Percentiles rank a stretch among this genome's conserved stretches.
These are phyloP conservation scores for Purshia tridentata DNA, from an alignment of 306 rosid species.

Conservation along the genomic window DNA sequence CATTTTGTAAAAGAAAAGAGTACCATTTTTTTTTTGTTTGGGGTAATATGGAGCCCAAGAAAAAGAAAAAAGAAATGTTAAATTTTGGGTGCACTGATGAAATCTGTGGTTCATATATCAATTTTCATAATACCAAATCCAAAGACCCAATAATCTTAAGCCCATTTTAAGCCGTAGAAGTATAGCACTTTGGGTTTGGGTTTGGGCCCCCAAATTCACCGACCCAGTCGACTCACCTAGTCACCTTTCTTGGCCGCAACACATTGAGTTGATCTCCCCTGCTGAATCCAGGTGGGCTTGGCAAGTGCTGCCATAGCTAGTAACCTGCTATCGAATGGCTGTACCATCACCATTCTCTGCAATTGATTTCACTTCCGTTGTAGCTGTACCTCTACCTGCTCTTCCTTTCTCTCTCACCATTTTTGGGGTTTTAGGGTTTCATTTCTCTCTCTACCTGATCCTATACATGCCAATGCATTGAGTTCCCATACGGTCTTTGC, in stretches of 20 bases:
- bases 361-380: not conserved
- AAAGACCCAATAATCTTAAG: no score
- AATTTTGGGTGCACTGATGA: no score
- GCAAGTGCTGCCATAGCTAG: not conserved
- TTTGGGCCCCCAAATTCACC: not conserved
- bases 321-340: not conserved
- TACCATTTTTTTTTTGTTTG: no score
- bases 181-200: no score
- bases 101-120: no score
- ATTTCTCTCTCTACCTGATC: not conserved
- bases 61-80: no score
- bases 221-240: no score
- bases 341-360: not conserved
- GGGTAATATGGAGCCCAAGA: no score
- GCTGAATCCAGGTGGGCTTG: slow-evolving; percentile 2
- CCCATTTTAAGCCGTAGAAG: no score
- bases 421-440: not conserved
- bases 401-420: not conserved
- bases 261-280: not conserved
- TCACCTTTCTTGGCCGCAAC: not conserved
- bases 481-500: slow-evolving; percentile 11
- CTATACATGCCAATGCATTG: slow-evolving; percentile 14
- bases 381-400: not conserved
- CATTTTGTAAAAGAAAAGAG: no score
- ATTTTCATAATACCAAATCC: no score